Base-by-base conservation (phyloP, 1,284 basidiomycete genomes). In the Paramarasmius palmivorus region DNA sequence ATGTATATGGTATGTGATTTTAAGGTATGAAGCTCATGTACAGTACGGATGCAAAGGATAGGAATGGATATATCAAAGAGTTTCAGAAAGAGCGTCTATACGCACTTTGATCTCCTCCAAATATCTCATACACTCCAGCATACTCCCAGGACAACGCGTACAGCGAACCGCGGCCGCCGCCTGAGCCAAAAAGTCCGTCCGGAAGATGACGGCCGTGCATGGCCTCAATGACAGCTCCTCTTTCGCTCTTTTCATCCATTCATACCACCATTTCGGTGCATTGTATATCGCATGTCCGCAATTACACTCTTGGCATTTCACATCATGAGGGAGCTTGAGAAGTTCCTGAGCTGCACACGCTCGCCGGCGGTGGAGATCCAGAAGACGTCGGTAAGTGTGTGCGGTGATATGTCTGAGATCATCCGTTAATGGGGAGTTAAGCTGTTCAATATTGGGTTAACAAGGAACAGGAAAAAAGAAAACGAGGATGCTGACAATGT, bases 271-370 rank as follows among this genome's bases (percentile, higher is more conserved):
- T 64, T 77, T 77, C 23, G 86, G 87, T 19, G 75, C 73, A 10
- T 73, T 72, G 52, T 79, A 72, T 38, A 73, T 68, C 1, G 77
- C 79, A 57, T 75, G 74, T 4, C 72, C 68, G 2, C 74, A 72
- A 42, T 84, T 86, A 63, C 86, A 89, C 55, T 84, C 79, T 69
- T 82, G 77, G 67, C 87, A 90, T 65, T 82, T 82, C 58, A 86
- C 62, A 38, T 78, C 73, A 8, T 74, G 71, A 1, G 77, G 68
- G 23, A 73, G 61, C 56, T 72, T 68, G 14, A 88, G 62, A 36
- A 83, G 66, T 22, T 71, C 72, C 50, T 73, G 68, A 4, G 82
- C 82, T 3, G 77, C 77, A 7, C 70, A 64, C 1, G 76, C 73
- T 5, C 85, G 83, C 9, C 65, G 68, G 35, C 73, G 76, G 61